These are phyloP conservation scores for Gentiana dahurica DNA, from an alignment of 257 asterid species.

Conservation along the genomic window DNA sequence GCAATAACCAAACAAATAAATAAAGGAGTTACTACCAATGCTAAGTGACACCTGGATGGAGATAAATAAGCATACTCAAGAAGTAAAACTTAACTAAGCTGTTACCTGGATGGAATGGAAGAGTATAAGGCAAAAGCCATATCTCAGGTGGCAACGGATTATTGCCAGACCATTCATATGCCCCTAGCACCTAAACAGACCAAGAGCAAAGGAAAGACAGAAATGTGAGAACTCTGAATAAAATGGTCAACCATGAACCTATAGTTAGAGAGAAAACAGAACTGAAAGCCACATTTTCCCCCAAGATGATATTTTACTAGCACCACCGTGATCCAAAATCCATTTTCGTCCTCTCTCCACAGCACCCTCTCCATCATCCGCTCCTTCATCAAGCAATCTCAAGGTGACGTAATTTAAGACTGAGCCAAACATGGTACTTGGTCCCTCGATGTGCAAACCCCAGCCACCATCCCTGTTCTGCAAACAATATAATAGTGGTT, in stretches of 20 bases:
- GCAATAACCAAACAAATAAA: too few species aligned
- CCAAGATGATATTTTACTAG: constrained; percentile 58
- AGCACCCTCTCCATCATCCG: constrained; percentile 25
- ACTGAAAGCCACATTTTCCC: constrained; percentile 65
- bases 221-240: not conserved
- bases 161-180: constrained; percentile 63
- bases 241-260: not conserved
- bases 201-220: not conserved
- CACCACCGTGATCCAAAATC: constrained; percentile 69
- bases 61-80: not conserved
- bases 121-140: constrained; percentile 60
- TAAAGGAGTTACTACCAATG: too few species aligned
- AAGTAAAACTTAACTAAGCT: not conserved
- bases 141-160: constrained; percentile 76
- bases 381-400: constrained; percentile 45
- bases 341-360: constrained; percentile 47
- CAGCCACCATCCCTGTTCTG: constrained; percentile 81
- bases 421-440: constrained; percentile 59
- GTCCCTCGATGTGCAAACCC: constrained; percentile 73
- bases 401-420: constrained; percentile 46
- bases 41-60: too few species aligned
- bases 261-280: not conserved
- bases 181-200: constrained; percentile 49
- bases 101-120: constrained; percentile 77
- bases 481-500: not conserved